phyloP scores from a whole-genome alignment of 2,329 filamentous ascomycete genomes.

The Alternaria arborescens region DNA sequence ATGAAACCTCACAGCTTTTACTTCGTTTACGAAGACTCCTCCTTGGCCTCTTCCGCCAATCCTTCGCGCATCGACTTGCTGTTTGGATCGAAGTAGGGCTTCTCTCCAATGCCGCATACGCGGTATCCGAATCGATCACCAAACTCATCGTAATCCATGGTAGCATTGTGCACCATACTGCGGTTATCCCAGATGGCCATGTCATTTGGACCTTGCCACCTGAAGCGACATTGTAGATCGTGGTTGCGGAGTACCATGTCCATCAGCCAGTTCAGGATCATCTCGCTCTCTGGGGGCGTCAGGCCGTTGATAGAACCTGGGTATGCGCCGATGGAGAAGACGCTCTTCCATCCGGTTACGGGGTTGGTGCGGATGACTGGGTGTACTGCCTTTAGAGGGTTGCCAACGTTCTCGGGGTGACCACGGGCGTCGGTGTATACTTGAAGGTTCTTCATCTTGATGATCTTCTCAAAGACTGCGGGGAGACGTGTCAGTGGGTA shows the following conservation, averaged over 20 bases:
- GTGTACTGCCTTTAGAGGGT: constrained; percentile 57
- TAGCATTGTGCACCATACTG: constrained; percentile 64
- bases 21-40: constrained; percentile 1
- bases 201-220: constrained; percentile 41
- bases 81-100: constrained; percentile 62
- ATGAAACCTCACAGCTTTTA: neutral
- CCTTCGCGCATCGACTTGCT: constrained; percentile 58
- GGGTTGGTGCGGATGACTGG: constrained; percentile 66
- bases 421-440: constrained; percentile 51
- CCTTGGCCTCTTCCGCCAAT: constrained; percentile 28
- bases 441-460: constrained; percentile 8
- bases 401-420: constrained; percentile 60
- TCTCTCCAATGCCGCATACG: constrained; percentile 64
- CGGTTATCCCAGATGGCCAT: constrained; percentile 70
- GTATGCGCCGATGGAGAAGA: constrained; percentile 52
- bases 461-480: constrained; percentile 11
- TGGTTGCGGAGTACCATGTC: constrained; percentile 45
- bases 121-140: constrained; percentile 63
- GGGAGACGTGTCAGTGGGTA: neutral
- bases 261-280: constrained; percentile 13
- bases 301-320: constrained; percentile 12
- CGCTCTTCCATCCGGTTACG: constrained; percentile 65
- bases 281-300: constrained; percentile 8
- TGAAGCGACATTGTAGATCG: constrained; percentile 53
- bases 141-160: constrained; percentile 64